phyloP scores from a whole-genome alignment of 2,329 filamentous ascomycete genomes.

The Mycosphaerelloides madeirae region DNA sequence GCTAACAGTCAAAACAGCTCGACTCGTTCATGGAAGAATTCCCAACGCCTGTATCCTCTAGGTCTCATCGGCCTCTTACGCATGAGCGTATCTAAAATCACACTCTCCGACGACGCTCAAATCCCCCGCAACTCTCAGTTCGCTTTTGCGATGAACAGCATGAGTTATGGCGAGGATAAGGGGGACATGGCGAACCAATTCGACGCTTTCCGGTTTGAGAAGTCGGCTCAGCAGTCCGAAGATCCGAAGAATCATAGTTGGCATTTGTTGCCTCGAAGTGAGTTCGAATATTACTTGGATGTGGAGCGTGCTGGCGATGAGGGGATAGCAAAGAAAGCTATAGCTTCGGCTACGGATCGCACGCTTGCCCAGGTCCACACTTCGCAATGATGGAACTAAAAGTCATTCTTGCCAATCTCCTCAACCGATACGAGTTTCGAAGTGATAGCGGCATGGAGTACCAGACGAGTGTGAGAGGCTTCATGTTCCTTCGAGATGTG shows the following conservation, averaged over 20 bases:
- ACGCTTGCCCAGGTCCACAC: background rate
- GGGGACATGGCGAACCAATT: background rate
- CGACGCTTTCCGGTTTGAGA: background rate
- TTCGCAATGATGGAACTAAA: background rate
- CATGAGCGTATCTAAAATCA: background rate
- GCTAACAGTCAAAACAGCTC: too few species aligned
- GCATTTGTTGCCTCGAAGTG: background rate
- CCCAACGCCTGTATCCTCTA: background rate
- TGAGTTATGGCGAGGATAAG: background rate
- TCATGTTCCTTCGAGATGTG: background rate
- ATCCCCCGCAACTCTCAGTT: background rate
- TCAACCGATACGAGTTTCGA: background rate
- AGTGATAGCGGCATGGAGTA: background rate
- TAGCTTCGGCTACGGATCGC: background rate
- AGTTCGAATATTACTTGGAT: too few species aligned
- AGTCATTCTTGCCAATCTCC: background rate
- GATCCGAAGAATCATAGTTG: background rate
- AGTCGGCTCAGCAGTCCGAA: background rate
- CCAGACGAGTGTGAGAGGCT: background rate
- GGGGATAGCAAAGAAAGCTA: background rate
- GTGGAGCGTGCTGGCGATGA: too few species aligned
- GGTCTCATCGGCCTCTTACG: background rate
- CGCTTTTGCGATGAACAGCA: background rate
- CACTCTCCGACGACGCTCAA: background rate
- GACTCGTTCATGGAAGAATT: background rate